Percentiles rank a stretch among this genome's conserved stretches.
Evolutionary conservation across 768 basidiomycete genomes (phyloP).

Genomic region (Cystofilobasidium capitatum): DNA sequence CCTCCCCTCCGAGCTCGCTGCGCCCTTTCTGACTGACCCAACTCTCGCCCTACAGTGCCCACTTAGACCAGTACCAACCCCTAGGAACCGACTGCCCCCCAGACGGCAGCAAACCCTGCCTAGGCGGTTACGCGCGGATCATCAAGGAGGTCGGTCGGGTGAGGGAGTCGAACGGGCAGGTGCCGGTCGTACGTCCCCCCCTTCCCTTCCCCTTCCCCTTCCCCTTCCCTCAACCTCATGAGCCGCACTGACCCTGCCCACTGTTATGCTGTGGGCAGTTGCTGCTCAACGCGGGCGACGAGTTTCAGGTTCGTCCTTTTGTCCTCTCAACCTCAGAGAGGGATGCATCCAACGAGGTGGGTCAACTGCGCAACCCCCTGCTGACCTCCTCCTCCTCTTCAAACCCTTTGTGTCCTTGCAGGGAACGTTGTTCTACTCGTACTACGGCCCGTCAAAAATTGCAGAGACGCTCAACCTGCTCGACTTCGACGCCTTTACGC

Average conservation of each 20-base stretch:
- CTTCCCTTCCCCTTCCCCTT: background rate
- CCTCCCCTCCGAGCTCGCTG: background rate
- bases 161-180: background rate
- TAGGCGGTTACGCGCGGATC: conserved; percentile 8
- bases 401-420: too few species aligned
- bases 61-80: conserved; percentile 10
- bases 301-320: too few species aligned
- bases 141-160: background rate
- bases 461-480: conserved; percentile 44
- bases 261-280: too few species aligned
- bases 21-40: background rate
- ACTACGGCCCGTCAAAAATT: conserved; percentile 45
- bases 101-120: background rate
- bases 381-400: conserved; percentile 28
- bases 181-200: background rate
- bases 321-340: too few species aligned
- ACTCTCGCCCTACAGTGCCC: background rate
- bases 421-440: conserved; percentile 43
- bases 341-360: too few species aligned
- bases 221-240: too few species aligned
- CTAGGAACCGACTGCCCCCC: conserved; percentile 1
- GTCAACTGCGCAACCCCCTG: too few species aligned
- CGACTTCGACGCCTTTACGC: conserved; percentile 33
- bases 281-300: background rate
- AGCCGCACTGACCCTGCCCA: too few species aligned